phyloP scores from a whole-genome alignment of 2,329 filamentous ascomycete genomes.

The Thermoascus crustaceus region DNA sequence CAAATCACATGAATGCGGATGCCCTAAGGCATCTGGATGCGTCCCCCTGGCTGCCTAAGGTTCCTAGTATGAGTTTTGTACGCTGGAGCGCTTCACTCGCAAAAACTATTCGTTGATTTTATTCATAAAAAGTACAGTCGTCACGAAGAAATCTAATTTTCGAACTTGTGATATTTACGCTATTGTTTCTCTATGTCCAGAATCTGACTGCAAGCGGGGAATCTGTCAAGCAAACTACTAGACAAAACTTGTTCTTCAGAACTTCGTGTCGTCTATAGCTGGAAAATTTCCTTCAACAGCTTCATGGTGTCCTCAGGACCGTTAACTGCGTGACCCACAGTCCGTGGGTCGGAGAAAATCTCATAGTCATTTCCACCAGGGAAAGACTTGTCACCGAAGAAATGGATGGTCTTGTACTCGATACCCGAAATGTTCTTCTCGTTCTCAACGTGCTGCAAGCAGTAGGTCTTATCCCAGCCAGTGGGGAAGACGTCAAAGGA shows the following conservation, averaged over 20 bases:
- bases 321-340: constrained; percentile 74
- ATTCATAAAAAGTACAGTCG: too few species aligned
- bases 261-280: constrained; percentile 40
- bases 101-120: too few species aligned
- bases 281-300: constrained; percentile 73
- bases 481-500: constrained; percentile 96
- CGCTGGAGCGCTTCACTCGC: too few species aligned
- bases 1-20: too few species aligned
- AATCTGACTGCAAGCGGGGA: too few species aligned
- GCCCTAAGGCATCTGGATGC: too few species aligned
- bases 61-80: too few species aligned
- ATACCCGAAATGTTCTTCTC: constrained; percentile 59
- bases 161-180: too few species aligned
- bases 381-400: constrained; percentile 95
- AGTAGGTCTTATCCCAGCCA: constrained; percentile 99
- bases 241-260: background rate
- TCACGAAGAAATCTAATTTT: too few species aligned
- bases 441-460: constrained; percentile 74
- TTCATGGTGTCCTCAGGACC: constrained; percentile 74
- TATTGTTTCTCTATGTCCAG: too few species aligned
- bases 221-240: background rate
- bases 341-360: constrained; percentile 76
- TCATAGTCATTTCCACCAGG: constrained; percentile 92
- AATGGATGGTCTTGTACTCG: constrained; percentile 81
- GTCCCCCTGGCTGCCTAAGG: too few species aligned